Percentiles rank a stretch among this genome's conserved stretches.
Conservation (phyloP, 257 asterid genomes). For the Capsicum chinense region DNA sequence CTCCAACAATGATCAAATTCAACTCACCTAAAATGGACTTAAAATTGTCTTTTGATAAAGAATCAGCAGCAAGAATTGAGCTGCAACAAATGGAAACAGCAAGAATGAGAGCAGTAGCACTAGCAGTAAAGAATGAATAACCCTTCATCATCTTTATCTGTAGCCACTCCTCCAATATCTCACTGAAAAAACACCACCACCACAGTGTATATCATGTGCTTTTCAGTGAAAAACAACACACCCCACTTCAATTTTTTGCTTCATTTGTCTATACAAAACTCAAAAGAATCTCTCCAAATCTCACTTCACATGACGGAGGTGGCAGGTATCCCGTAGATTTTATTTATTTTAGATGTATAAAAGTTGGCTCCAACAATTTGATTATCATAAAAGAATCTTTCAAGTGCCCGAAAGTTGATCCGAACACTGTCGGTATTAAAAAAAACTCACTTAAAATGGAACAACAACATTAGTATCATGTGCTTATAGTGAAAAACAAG, state of each 20-base stretch:
- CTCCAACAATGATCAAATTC: neutral
- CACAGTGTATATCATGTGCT: neutral
- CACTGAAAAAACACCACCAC: constrained; percentile 38
- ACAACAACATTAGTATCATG: constrained; percentile 38
- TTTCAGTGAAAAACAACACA: constrained; percentile 19
- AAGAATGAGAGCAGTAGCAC: constrained; percentile 26
- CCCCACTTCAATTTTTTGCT: constrained; percentile 18
- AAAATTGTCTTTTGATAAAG: constrained; percentile 55
- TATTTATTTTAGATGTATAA: too few species aligned
- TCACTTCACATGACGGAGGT: constrained; percentile 26
- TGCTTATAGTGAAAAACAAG: constrained; percentile 30
- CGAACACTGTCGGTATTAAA: too few species aligned
- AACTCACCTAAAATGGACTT: constrained; percentile 61
- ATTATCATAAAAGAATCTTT: too few species aligned
- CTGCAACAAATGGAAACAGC: constrained; percentile 48
- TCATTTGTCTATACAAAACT: neutral
- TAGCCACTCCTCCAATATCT: constrained; percentile 46
- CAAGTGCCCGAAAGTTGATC: too few species aligned
- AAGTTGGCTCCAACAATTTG: too few species aligned
- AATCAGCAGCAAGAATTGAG: constrained; percentile 47
- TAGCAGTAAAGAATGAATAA: constrained; percentile 34
- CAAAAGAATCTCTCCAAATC: constrained; percentile 36
- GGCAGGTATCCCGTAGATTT: too few species aligned
- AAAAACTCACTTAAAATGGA: constrained; percentile 28
- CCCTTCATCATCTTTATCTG: constrained; percentile 49